Percentiles rank a stretch among this genome's conserved stretches.
These are phyloP conservation scores for Termitomyces sp. DNA, from an alignment of 768 basidiomycete species.

Conservation along the genomic window DNA sequence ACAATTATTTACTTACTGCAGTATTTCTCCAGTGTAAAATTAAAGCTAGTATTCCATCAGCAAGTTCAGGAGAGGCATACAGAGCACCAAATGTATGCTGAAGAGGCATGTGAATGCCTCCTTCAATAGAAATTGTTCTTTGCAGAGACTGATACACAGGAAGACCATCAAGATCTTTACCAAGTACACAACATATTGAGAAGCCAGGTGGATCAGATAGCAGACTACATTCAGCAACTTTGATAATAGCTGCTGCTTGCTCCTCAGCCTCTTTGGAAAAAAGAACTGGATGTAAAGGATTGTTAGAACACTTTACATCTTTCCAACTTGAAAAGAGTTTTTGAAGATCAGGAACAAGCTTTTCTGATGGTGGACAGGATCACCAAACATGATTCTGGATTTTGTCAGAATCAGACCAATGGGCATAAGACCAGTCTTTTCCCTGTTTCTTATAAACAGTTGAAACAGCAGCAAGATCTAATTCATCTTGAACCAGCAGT, in stretches of 20 bases:
- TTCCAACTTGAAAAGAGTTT: conserved; percentile 7
- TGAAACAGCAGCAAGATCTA: too few relatives aligned
- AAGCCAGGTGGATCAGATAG: conserved; percentile 15
- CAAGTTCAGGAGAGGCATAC: conserved; percentile 17
- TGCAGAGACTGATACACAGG: conserved; percentile 10
- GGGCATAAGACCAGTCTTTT: too few relatives aligned
- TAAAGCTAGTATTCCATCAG: conserved; percentile 13
- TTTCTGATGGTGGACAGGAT: background rate
- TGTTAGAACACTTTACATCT: background rate
- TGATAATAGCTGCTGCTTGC: conserved; percentile 9
- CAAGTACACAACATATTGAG: conserved; percentile 11
- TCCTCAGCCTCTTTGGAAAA: background rate
- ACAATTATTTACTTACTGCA: background rate
- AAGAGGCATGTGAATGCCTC: conserved; percentile 18
- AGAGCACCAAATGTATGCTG: conserved; percentile 18
- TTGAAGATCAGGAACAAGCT: background rate
- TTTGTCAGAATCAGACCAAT: too few relatives aligned
- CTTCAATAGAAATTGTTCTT: conserved; percentile 23
- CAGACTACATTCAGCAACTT: conserved; percentile 13
- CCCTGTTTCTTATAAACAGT: too few relatives aligned
- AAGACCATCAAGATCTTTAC: conserved; percentile 16
- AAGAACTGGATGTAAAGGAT: background rate
- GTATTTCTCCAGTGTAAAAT: background rate
- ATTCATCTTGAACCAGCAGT: background rate
- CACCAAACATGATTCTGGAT: background rate